phyloP scores from a whole-genome alignment of 108 stramenopile species.

The Nitzschia inconspicua region DNA sequence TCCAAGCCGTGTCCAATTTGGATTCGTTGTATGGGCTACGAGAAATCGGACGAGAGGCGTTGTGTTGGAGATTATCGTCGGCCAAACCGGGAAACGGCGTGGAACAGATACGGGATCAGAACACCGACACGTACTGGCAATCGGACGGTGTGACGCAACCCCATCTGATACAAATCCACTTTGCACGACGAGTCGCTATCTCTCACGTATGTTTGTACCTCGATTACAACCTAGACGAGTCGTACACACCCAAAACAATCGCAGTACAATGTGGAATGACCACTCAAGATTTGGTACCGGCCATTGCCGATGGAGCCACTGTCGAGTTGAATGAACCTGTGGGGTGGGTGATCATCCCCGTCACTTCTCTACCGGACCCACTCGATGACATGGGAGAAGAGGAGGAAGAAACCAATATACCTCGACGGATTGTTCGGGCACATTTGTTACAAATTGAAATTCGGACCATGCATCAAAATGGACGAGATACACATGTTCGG shows the following conservation, averaged over 20 bases:
- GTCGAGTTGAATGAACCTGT: conserved; percentile 85
- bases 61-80: conserved; percentile 87
- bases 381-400: conserved; percentile 55
- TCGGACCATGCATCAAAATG: conserved; percentile 96
- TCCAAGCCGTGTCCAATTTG: conserved; percentile 55
- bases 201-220: conserved; percentile 87
- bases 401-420: conserved; percentile 23
- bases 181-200: conserved; percentile 80
- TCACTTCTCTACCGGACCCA: conserved; percentile 56
- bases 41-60: conserved; percentile 79
- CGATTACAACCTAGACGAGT: conserved; percentile 89
- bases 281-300: conserved; percentile 88
- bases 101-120: conserved; percentile 84
- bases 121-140: conserved; percentile 94
- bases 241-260: conserved; percentile 93
- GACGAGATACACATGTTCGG: conserved; percentile 93
- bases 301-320: conserved; percentile 36
- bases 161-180: conserved; percentile 94
- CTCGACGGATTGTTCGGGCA: conserved; percentile 49
- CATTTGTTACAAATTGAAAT: conserved; percentile 91
- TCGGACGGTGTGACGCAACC: conserved; percentile 87
- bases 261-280: conserved; percentile 84
- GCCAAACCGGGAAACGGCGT: conserved; percentile 98
- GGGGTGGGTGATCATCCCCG: conserved; percentile 85
- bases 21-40: conserved; percentile 60